These are phyloP conservation scores for Aegilops tauschii DNA, from an alignment of 176 grass and related monocot species.

Conservation along the genomic window DNA sequence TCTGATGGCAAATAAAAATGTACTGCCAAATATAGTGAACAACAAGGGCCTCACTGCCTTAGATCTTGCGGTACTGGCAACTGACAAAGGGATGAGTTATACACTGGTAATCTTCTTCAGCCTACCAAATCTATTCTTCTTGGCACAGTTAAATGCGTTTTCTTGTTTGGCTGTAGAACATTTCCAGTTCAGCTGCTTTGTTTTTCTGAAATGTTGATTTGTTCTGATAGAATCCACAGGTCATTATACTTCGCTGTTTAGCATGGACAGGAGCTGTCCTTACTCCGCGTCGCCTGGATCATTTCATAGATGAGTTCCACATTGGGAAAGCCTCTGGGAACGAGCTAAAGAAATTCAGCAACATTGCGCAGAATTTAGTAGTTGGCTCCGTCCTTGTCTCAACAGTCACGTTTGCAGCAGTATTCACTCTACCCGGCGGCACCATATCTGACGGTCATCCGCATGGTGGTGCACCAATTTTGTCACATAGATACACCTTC, in stretches of 20 bases:
- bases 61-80: conserved; percentile 61
- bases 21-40: conserved; percentile 60
- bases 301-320: conserved; percentile 49
- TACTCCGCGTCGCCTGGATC: conserved; percentile 50
- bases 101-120: conserved; percentile 44
- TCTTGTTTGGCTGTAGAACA: background rate
- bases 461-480: conserved; percentile 43
- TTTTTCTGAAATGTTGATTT: conserved; percentile 51
- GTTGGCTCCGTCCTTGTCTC: conserved; percentile 48
- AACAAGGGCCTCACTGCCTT: conserved; percentile 56
- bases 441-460: conserved; percentile 49
- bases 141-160: conserved; percentile 19
- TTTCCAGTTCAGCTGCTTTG: conserved; percentile 9
- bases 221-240: conserved; percentile 62
- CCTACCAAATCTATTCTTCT: background rate
- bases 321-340: conserved; percentile 39
- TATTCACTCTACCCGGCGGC: conserved; percentile 50
- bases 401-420: conserved; percentile 58
- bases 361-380: conserved; percentile 49
- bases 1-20: conserved; percentile 41
- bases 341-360: conserved; percentile 53
- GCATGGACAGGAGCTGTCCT: conserved; percentile 59
- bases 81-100: conserved; percentile 49
- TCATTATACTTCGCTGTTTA: conserved; percentile 59
- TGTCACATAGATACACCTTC: conserved; percentile 56